Conservation (phyloP, 1,284 basidiomycete genomes). For the Malassezia equina region DNA sequence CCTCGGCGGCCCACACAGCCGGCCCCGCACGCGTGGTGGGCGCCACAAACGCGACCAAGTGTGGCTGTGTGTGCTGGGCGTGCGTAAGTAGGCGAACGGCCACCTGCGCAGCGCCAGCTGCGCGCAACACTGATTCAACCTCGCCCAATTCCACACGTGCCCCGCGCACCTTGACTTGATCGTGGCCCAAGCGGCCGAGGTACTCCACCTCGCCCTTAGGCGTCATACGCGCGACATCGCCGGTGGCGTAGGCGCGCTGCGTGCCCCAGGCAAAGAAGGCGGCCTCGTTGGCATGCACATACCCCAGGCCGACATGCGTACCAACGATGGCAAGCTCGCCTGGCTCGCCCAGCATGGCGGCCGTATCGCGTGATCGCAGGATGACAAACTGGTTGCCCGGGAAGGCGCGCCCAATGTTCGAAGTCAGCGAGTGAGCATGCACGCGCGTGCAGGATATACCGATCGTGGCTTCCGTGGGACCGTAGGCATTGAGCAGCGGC, state of each 20-base stretch:
- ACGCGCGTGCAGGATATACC: conserved; percentile 39
- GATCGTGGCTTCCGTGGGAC: conserved; percentile 43
- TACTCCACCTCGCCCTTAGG: conserved; percentile 32
- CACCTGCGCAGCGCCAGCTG: conserved; percentile 15
- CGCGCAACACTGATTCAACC: conserved; percentile 22
- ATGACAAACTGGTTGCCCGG: conserved; percentile 33
- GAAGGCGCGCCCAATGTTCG: conserved; percentile 37
- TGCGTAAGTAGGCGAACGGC: conserved; percentile 26
- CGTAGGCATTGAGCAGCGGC: conserved; percentile 39
- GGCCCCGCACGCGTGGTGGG: neutral
- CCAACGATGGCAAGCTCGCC: conserved; percentile 42
- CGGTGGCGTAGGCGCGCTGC: conserved; percentile 32
- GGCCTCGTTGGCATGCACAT: conserved; percentile 20
- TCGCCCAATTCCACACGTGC: conserved; percentile 42
- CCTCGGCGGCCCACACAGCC: neutral
- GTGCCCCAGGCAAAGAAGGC: conserved; percentile 24
- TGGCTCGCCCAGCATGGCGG: conserved; percentile 28
- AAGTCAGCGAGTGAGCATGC: conserved; percentile 17
- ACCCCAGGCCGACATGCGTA: conserved; percentile 34
- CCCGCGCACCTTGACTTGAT: conserved; percentile 42
- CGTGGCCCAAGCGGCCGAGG: conserved; percentile 34
- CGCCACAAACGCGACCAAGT: conserved; percentile 28
- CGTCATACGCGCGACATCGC: conserved; percentile 34
- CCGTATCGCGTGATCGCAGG: neutral
- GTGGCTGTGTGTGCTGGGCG: conserved; percentile 18